phyloP scores from a whole-genome alignment of 352 stramenopile genomes.

The Pythium monospermum region DNA sequence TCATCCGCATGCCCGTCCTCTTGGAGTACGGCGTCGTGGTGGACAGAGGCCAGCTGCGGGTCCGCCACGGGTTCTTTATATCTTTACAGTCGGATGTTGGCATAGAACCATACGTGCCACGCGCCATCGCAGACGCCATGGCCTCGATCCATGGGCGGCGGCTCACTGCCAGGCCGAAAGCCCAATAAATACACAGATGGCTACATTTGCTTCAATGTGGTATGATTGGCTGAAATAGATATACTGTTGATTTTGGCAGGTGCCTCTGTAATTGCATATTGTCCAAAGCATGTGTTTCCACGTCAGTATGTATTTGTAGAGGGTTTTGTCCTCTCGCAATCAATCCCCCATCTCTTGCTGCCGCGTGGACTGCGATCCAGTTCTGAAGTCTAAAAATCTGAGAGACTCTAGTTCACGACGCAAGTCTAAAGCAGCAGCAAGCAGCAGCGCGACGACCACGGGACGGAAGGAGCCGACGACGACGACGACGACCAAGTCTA shows the following conservation, averaged over 20 bases:
- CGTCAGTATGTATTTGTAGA: background rate
- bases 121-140: background rate
- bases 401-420: no score
- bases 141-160: slow-evolving; percentile 4
- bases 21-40: slow-evolving; percentile 38
- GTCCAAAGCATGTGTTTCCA: no score
- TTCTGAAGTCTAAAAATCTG: no score
- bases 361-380: background rate
- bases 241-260: background rate
- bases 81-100: slow-evolving; percentile 25
- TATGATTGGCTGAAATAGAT: no score
- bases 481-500: background rate
- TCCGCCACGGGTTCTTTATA: slow-evolving; percentile 29
- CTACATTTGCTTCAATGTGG: no score
- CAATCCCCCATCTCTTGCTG: no score
- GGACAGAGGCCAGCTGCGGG: slow-evolving; percentile 35
- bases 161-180: no score
- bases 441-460: background rate
- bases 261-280: background rate
- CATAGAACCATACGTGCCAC: slow-evolving; percentile 13
- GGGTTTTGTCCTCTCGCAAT: no score
- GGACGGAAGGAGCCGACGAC: background rate
- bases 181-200: no score
- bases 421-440: background rate
- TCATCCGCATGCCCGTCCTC: slow-evolving; percentile 34